Percentiles rank a stretch among this genome's conserved stretches.
phyloP scores from a whole-genome alignment of 202 grass and related monocot genomes.

The Tripidium arundinaceum region DNA sequence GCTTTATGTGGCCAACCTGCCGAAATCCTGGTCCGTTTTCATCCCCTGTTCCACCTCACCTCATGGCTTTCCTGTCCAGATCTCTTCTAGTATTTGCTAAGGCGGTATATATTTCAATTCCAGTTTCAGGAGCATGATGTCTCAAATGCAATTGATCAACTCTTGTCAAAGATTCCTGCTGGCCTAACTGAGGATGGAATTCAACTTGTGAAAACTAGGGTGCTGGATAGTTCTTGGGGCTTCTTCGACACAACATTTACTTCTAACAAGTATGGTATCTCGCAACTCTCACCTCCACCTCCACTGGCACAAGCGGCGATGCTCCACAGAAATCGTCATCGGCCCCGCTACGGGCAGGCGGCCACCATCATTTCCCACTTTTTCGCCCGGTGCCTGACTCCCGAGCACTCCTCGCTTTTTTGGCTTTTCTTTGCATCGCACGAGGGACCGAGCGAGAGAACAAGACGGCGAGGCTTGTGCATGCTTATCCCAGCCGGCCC shows the following conservation, averaged over 20 bases:
- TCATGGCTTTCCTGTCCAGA: slow-evolving; percentile 18
- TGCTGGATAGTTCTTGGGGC: slow-evolving; percentile 35
- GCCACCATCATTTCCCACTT: too few species aligned
- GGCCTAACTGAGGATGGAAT: slow-evolving; percentile 36
- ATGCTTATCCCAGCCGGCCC: too few species aligned
- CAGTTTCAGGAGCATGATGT: slow-evolving; percentile 68
- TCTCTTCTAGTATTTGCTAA: slow-evolving; percentile 23
- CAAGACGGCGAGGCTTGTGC: too few species aligned
- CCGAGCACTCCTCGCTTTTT: too few species aligned
- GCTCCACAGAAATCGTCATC: too few species aligned
- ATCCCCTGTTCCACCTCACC: not conserved
- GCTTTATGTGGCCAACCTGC: slow-evolving; percentile 58
- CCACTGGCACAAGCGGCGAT: too few species aligned
- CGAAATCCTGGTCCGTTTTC: slow-evolving; percentile 65
- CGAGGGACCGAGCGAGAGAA: too few species aligned
- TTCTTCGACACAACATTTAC: slow-evolving; percentile 47
- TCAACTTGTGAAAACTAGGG: slow-evolving; percentile 51
- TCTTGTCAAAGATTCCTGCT: slow-evolving; percentile 38
- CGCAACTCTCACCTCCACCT: not conserved
- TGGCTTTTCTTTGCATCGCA: too few species aligned
- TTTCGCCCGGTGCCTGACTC: too few species aligned
- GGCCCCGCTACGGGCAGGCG: too few species aligned
- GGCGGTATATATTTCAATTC: not conserved
- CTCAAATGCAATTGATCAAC: slow-evolving; percentile 46
- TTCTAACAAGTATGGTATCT: slow-evolving; percentile 32